Conservation (phyloP, 1,284 basidiomycete species). For the Wolfiporia cocos region DNA sequence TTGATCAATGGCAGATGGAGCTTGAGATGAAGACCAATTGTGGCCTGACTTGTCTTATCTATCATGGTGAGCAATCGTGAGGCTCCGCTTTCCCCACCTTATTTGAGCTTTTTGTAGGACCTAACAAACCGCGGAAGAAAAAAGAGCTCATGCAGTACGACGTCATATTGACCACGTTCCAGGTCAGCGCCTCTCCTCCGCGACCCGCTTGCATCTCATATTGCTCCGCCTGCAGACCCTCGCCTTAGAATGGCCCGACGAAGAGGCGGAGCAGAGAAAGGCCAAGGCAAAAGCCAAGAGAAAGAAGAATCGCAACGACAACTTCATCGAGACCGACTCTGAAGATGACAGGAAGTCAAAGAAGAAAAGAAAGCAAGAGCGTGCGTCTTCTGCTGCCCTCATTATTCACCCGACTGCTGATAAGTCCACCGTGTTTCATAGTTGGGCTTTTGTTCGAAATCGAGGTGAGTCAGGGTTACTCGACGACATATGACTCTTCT, state of each 20-base stretch:
- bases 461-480: constrained; percentile 37
- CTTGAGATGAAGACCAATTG: constrained; percentile 52
- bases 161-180: constrained; percentile 51
- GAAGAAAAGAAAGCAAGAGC: constrained; percentile 29
- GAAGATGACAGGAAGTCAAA: constrained; percentile 18
- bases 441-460: constrained; percentile 43
- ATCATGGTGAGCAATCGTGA: constrained; percentile 36
- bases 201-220: neutral
- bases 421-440: constrained; percentile 16
- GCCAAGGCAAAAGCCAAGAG: constrained; percentile 32
- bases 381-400: constrained; percentile 18
- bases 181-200: constrained; percentile 27
- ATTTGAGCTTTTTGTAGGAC: constrained; percentile 2
- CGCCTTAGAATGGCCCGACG: constrained; percentile 50
- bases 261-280: constrained; percentile 37
- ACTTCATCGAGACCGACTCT: constrained; percentile 32
- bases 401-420: too few species aligned
- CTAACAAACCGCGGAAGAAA: constrained; percentile 35
- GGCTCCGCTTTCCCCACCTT: neutral
- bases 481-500: too few species aligned
- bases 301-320: constrained; percentile 25
- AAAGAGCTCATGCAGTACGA: constrained; percentile 44
- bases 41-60: constrained; percentile 52
- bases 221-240: constrained; percentile 35
- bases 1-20: constrained; percentile 68